These are phyloP conservation scores for Lyophyllum atratum DNA, from an alignment of 768 basidiomycete genomes.

Conservation along the genomic window DNA sequence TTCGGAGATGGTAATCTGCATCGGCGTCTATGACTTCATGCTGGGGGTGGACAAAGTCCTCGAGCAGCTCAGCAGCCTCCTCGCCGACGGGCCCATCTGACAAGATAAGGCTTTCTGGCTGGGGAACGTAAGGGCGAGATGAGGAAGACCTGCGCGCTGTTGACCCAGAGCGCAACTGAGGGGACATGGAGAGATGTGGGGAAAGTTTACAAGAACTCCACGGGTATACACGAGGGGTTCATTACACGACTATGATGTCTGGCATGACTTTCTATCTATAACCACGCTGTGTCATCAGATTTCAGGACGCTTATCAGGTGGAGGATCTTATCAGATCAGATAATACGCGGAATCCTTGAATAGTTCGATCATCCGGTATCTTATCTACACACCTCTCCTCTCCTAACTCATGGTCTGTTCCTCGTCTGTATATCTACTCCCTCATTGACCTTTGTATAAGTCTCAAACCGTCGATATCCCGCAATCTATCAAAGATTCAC, in stretches of 20 bases:
- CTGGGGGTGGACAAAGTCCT: slow-evolving; percentile 45
- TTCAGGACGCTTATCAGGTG: not conserved
- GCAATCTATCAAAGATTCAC: slow-evolving; percentile 69
- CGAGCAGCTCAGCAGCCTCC: slow-evolving; percentile 46
- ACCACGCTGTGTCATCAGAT: slow-evolving; percentile 2
- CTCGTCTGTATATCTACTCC: slow-evolving; percentile 1
- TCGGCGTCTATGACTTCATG: slow-evolving; percentile 34
- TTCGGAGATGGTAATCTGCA: slow-evolving; percentile 23
- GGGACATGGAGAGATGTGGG: not conserved
- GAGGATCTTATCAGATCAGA: slow-evolving; percentile 20
- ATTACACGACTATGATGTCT: slow-evolving; percentile 2
- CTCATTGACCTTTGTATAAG: slow-evolving; percentile 31
- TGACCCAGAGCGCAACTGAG: not conserved
- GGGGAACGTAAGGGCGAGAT: slow-evolving; percentile 25
- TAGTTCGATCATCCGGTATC: slow-evolving; percentile 20
- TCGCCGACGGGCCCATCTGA: slow-evolving; percentile 49
- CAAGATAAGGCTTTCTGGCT: slow-evolving; percentile 39
- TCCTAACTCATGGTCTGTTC: slow-evolving; percentile 34
- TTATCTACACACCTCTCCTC: slow-evolving; percentile 21
- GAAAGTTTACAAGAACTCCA: slow-evolving; percentile 1
- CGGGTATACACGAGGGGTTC: not conserved
- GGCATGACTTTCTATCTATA: not conserved
- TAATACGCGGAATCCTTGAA: not conserved
- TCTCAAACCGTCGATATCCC: slow-evolving; percentile 87
- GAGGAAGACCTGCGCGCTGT: slow-evolving; percentile 12